phyloP scores from a whole-genome alignment of 768 basidiomycete species.

The Neoboletus magnificus region DNA sequence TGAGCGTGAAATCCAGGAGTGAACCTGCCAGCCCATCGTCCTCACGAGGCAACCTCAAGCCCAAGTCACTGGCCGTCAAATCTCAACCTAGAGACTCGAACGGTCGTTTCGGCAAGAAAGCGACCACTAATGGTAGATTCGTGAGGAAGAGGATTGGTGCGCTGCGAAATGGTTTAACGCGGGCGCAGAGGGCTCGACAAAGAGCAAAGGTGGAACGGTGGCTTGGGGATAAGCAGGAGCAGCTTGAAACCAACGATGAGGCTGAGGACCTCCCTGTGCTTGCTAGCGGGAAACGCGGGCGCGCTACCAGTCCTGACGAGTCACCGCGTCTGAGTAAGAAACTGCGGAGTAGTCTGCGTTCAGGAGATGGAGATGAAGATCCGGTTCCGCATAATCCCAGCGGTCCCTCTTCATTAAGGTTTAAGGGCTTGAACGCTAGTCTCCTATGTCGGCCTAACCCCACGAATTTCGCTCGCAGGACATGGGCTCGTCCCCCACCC shows the following conservation, averaged over 20 bases:
- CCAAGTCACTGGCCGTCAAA: constrained; percentile 44
- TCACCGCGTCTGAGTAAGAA: constrained; percentile 28
- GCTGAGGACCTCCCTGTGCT: constrained; percentile 9
- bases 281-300: constrained; percentile 24
- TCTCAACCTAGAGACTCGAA: constrained; percentile 61
- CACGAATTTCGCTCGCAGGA: constrained; percentile 53
- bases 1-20: constrained; percentile 19
- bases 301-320: constrained; percentile 19
- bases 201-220: constrained; percentile 41
- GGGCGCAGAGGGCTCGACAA: constrained; percentile 41
- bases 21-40: constrained; percentile 26
- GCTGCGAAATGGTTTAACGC: constrained; percentile 28
- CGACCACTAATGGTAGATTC: constrained; percentile 43
- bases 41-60: constrained; percentile 27
- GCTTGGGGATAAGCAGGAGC: constrained; percentile 30
- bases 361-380: constrained; percentile 28
- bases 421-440: constrained; percentile 39
- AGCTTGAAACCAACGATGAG: constrained; percentile 12
- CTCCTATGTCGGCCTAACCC: constrained; percentile 61
- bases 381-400: constrained; percentile 25
- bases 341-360: constrained; percentile 15
- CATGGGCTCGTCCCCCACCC: constrained; percentile 46
- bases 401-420: constrained; percentile 25
- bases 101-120: constrained; percentile 67
- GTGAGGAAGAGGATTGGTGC: constrained; percentile 34